Percentiles rank a stretch among this genome's conserved stretches.
Evolutionary conservation across 176 grass and related monocot species (phyloP).

Genomic region (Dendrocalamus sinicus): DNA sequence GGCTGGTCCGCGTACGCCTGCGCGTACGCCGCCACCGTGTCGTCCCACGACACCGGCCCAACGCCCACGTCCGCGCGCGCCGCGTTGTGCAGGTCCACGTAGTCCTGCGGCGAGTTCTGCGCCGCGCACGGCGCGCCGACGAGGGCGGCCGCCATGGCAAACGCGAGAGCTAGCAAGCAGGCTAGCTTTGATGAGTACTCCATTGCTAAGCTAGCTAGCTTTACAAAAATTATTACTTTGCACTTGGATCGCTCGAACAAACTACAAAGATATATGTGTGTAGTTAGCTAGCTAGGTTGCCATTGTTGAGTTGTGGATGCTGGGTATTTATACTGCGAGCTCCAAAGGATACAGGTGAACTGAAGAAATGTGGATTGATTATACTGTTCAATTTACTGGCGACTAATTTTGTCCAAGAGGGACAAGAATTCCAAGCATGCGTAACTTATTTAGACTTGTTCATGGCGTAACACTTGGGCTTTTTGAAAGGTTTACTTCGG

Average conservation of each 20-base stretch:
- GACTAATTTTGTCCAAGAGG: not conserved
- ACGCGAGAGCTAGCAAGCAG: not conserved
- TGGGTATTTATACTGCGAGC: slow-evolving; percentile 10
- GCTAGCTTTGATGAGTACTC: slow-evolving; percentile 4
- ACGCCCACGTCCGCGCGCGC: slow-evolving; percentile 36
- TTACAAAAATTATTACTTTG: no score
- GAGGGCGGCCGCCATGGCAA: slow-evolving; percentile 13
- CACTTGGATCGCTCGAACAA: not conserved
- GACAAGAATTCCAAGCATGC: not conserved
- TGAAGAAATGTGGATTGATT: not conserved
- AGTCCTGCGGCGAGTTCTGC: slow-evolving; percentile 50
- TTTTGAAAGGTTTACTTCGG: no score
- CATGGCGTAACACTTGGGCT: not conserved
- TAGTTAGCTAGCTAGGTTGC: not conserved
- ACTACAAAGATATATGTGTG: not conserved
- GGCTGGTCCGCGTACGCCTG: slow-evolving; percentile 47
- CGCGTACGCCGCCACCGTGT: slow-evolving; percentile 44
- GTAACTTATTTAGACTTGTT: not conserved
- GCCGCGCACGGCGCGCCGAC: slow-evolving; percentile 33
- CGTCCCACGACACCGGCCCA: slow-evolving; percentile 48
- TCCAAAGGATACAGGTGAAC: not conserved
- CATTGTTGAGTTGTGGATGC: not conserved
- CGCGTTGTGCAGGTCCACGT: slow-evolving; percentile 50
- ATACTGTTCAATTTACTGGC: not conserved
- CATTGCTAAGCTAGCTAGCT: not conserved